These are phyloP conservation scores for Onygenales sp. DNA, from an alignment of 2,329 filamentous ascomycete genomes.

Conservation along the genomic window DNA sequence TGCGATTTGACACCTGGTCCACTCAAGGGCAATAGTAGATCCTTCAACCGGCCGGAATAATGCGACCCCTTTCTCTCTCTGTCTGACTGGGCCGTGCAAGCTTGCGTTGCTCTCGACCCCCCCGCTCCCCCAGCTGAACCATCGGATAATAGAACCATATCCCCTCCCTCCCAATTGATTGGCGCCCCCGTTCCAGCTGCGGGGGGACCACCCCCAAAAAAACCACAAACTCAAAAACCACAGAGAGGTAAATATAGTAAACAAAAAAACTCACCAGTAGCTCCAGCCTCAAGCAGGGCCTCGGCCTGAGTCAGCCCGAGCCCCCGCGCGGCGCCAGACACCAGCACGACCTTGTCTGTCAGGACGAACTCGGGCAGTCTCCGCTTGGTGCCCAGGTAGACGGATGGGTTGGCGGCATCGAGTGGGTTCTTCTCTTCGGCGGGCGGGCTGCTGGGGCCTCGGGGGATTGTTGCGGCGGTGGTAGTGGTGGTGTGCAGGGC, in stretches of 20 bases:
- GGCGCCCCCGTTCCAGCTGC: too few species aligned
- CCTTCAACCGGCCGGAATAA: too few species aligned
- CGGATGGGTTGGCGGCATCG: constrained; percentile 1
- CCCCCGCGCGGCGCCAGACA: constrained; percentile 63
- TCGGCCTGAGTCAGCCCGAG: constrained; percentile 67
- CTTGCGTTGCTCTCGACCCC: too few species aligned
- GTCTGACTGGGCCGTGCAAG: too few species aligned
- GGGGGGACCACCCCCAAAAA: not conserved
- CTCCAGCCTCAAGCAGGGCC: constrained; percentile 64
- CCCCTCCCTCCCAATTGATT: too few species aligned
- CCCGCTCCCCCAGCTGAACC: too few species aligned
- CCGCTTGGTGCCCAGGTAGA: constrained; percentile 14
- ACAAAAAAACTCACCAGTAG: constrained; percentile 34
- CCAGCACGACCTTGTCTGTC: constrained; percentile 58
- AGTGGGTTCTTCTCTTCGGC: constrained; percentile 17
- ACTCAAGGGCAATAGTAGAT: too few species aligned
- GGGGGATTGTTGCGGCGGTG: not conserved
- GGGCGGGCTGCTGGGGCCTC: constrained; percentile 16
- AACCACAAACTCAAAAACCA: not conserved
- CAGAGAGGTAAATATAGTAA: not conserved
- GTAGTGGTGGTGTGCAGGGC: not conserved
- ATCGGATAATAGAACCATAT: too few species aligned
- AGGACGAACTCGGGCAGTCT: constrained; percentile 66
- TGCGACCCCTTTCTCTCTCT: too few species aligned
- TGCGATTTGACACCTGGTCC: too few species aligned